Conservation (phyloP, 2,329 filamentous ascomycete species). For the Elsinoe necatrix region DNA sequence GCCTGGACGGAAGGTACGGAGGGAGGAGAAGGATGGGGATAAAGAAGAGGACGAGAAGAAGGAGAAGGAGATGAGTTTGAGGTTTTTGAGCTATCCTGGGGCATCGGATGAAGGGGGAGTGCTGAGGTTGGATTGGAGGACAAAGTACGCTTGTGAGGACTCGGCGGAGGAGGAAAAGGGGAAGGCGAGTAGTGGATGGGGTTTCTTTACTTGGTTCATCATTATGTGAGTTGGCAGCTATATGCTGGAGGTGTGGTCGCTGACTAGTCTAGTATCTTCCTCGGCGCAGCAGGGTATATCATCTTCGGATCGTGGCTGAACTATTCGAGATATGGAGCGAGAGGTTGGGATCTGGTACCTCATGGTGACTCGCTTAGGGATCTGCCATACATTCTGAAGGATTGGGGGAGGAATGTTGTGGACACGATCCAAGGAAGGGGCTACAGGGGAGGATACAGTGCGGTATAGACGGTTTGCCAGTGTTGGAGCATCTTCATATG, state of each 20-base stretch:
- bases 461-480: slow-evolving; percentile 51
- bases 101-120: slow-evolving; percentile 46
- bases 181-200: slow-evolving; percentile 59
- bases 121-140: slow-evolving; percentile 73
- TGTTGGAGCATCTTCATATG: neutral
- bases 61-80: slow-evolving; percentile 54
- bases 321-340: slow-evolving; percentile 91
- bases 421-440: slow-evolving; percentile 72
- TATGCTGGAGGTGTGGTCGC: neutral
- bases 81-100: slow-evolving; percentile 64
- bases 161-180: slow-evolving; percentile 41
- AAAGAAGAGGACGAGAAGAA: slow-evolving; percentile 24
- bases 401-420: slow-evolving; percentile 71
- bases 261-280: slow-evolving; percentile 53
- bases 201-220: slow-evolving; percentile 95
- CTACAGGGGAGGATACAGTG: slow-evolving; percentile 84
- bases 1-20: slow-evolving; percentile 51
- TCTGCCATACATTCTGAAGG: slow-evolving; percentile 82
- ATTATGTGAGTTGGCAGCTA: slow-evolving; percentile 60
- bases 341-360: slow-evolving; percentile 89
- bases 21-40: slow-evolving; percentile 30
- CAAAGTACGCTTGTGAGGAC: slow-evolving; percentile 74
- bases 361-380: slow-evolving; percentile 90
- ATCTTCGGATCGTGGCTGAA: slow-evolving; percentile 99
- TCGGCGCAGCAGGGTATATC: slow-evolving; percentile 77